A percentile compares a stretch with the other conserved stretches of the same genome.
Evolutionary conservation across 768 basidiomycete genomes (phyloP).

Genomic region (Leccinum broughii): DNA sequence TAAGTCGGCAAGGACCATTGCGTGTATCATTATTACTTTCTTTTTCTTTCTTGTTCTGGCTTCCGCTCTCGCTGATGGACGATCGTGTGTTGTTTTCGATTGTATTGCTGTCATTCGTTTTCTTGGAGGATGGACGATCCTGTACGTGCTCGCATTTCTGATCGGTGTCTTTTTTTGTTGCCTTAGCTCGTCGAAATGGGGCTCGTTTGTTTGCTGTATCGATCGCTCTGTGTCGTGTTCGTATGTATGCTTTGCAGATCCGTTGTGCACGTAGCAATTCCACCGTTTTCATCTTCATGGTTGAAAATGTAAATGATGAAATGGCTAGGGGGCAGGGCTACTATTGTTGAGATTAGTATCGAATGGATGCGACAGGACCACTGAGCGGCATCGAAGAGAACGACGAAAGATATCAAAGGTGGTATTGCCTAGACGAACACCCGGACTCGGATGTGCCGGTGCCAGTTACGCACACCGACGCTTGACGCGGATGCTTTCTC

Average conservation of each 20-base stretch:
- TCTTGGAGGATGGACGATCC: slow-evolving; percentile 7
- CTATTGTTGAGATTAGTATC: too few relatives aligned
- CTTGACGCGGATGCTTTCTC: too few relatives aligned
- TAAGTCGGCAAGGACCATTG: slow-evolving; percentile 1
- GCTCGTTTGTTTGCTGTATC: slow-evolving; percentile 3
- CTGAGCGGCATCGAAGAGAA: too few relatives aligned
- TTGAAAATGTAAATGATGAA: not conserved
- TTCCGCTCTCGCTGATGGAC: not conserved
- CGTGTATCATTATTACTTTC: not conserved
- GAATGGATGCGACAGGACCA: too few relatives aligned
- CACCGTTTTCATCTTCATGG: not conserved
- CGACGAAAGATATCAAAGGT: too few relatives aligned
- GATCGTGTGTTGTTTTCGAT: slow-evolving; percentile 1
- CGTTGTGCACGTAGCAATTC: not conserved
- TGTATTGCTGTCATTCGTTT: slow-evolving; percentile 4
- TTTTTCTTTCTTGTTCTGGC: not conserved
- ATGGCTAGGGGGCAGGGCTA: too few relatives aligned
- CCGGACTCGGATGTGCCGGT: too few relatives aligned
- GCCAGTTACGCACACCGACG: too few relatives aligned
- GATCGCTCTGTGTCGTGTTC: not conserved
- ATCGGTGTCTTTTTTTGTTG: not conserved
- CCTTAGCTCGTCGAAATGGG: not conserved
- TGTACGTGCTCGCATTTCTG: slow-evolving; percentile 3
- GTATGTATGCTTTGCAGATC: not conserved
- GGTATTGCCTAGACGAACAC: too few relatives aligned